Evolutionary conservation across 2,329 filamentous ascomycete species (phyloP), one percentile per base, ranked within the genome.

Genomic region (Epicoccum sorghinum): DNA sequence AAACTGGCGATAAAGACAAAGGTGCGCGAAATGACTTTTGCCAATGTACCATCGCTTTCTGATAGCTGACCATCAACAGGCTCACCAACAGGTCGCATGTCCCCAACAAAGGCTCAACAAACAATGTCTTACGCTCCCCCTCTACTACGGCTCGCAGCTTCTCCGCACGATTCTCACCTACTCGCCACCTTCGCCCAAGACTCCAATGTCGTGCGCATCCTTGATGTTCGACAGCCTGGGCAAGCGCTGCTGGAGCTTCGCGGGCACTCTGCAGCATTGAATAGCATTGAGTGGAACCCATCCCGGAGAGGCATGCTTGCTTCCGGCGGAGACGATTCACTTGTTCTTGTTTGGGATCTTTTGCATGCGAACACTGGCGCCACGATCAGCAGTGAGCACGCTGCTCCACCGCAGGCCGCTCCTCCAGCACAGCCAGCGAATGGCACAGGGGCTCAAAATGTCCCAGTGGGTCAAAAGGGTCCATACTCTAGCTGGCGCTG

Each of bases 151-250:
- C 81, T 96, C 27, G 90, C 91, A 38, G 95, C 93, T 10, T 98
- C 93, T 1, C 95, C 95, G 1, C 93, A 98, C 68, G 95, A 99
- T 74, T 89, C 91, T 6, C 93, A 99, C 72, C 86, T 99, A 30
- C 85, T 99, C 32, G 93, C 93, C n/a, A 99, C 95, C 0, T 98
- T 99, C 74, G 93, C 95, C 14, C 89, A 92, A 69, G 95, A 98
- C 72, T 96, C 91, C 4, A 93, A 89, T 66, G 80, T 96, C 30
- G 93, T 99, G 70, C 91, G 95, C 42, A 96, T 99, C 49, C 86
- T 99, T 27, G 95, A 99, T 69, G 93, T 98, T 3, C 89, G 95
- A 43, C 95, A 99, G 76, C 95, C 95, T 0, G 95, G 95, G 5
- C 95, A 97, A 75, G 95, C 95, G 2, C 83, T 99, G 4, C 85